Base-by-base conservation (phyloP, 306 rosid species). In the Acacia crassicarpa region DNA sequence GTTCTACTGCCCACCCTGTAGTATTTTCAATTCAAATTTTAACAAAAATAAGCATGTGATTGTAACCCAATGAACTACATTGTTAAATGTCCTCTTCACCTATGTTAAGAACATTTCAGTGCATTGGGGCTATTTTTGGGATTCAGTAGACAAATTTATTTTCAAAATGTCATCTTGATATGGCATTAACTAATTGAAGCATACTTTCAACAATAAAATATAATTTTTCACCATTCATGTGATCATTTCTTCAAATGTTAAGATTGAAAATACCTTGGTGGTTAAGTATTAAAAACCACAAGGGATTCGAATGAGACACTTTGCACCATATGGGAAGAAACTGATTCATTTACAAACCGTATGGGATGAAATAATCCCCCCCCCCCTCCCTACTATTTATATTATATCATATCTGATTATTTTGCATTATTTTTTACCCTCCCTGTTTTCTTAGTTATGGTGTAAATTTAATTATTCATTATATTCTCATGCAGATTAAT, bases 401-500 rank as follows among this genome's bases (percentile, higher is more conserved):
- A 13, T n/a, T 5, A 22, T 45, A 70, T 45, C 71, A 13, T 63
- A 63, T 63, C 41, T 70, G 12, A 44, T 44, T 43, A 44, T 41
- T n/a, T 69, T 67, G 44, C 23, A 66, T 33, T 33, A 15, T 35
- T 8, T 8, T 67, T 38, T 8, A 23, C 25, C 51, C 32, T 68
- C 72, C 74, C 49, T 9, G 32, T 71, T 44, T 49, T 74, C 75
- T 78, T 45, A 51, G 63, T 74, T 81, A 69, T 44, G 58, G 77
- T 78, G 9, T 72, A 20, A 79, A 76, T 17, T 38, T 59, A 72
- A 62, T 63, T 72, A 22, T 38, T 80, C 78, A 44, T 65, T 9
- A 72, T 79, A 79, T 79, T 80, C 69, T 83, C 69, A 27, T 85
- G 85, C 88, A 95, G 98, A 91, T 96, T 80, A 84, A 82, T 78